Conservation (phyloP, 2,329 filamentous ascomycete species). For the Cladophialophora exuberans region DNA sequence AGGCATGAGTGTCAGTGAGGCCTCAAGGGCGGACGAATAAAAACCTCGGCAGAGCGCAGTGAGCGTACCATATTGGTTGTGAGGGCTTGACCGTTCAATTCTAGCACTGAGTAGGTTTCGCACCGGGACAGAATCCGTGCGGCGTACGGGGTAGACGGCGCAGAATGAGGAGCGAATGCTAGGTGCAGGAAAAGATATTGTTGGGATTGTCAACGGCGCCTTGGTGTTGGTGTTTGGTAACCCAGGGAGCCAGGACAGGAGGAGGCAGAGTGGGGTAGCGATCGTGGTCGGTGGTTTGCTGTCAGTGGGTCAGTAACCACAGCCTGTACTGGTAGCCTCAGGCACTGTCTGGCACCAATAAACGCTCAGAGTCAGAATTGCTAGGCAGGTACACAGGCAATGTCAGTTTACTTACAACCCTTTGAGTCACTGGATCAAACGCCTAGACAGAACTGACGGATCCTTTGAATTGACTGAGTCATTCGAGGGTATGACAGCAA, state of each 20-base stretch:
- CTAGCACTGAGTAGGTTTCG: too few relatives aligned
- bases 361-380: too few relatives aligned
- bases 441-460: too few relatives aligned
- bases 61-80: conserved; percentile 19
- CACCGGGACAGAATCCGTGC: background rate
- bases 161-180: background rate
- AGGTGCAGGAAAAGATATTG: background rate
- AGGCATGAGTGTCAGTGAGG: background rate
- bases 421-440: too few relatives aligned
- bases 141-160: background rate
- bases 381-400: background rate
- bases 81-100: background rate
- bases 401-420: background rate
- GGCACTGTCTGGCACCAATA: too few relatives aligned
- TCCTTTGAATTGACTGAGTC: too few relatives aligned
- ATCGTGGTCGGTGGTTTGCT: too few relatives aligned
- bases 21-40: background rate
- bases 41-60: background rate
- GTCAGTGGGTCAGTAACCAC: too few relatives aligned
- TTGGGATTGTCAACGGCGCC: conserved; percentile 1
- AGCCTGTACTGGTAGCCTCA: too few relatives aligned
- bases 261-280: too few relatives aligned
- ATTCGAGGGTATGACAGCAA: too few relatives aligned
- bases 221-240: background rate
- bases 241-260: too few relatives aligned